Conservation (phyloP, 495 filamentous ascomycete genomes). For the Xylaria flabelliformis region DNA sequence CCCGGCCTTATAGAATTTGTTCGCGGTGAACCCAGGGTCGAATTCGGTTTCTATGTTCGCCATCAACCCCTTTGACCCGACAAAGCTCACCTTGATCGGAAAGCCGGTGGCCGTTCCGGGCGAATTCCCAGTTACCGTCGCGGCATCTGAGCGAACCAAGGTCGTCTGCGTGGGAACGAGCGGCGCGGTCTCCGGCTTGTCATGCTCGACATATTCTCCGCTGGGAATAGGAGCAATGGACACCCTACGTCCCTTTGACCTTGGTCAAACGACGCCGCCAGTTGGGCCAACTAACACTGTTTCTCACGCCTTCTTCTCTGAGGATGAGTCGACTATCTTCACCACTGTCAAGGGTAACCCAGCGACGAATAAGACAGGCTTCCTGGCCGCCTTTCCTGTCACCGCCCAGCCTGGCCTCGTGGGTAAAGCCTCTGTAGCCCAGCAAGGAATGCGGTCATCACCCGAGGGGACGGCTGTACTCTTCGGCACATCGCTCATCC, state of each 20-base stretch:
- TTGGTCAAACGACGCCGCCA: conserved; percentile 61
- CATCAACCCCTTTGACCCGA: conserved; percentile 55
- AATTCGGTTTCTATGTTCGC: conserved; percentile 62
- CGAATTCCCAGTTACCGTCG: conserved; percentile 64
- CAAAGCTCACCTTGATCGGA: conserved; percentile 52
- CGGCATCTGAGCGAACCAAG: conserved; percentile 53
- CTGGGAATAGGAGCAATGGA: conserved; percentile 51
- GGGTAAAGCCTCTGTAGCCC: conserved; percentile 25
- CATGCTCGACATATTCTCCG: conserved; percentile 55
- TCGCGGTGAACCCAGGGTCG: conserved; percentile 67
- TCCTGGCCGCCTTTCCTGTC: conserved; percentile 57
- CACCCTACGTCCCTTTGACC: conserved; percentile 49
- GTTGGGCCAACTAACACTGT: conserved; percentile 60
- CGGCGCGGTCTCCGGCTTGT: conserved; percentile 59
- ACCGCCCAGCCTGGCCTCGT: conserved; percentile 15
- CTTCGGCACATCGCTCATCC: conserved; percentile 58
- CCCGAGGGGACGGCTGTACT: conserved; percentile 60
- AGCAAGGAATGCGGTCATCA: conserved; percentile 40
- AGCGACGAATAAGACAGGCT: conserved; percentile 58
- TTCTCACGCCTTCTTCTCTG: conserved; percentile 62
- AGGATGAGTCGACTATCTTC: conserved; percentile 55
- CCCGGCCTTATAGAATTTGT: conserved; percentile 44
- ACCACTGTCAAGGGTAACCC: conserved; percentile 65
- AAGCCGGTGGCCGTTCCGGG: conserved; percentile 51
- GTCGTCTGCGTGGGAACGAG: conserved; percentile 62